Conservation (phyloP, 768 basidiomycete species). For the Lepiota subincarnata region DNA sequence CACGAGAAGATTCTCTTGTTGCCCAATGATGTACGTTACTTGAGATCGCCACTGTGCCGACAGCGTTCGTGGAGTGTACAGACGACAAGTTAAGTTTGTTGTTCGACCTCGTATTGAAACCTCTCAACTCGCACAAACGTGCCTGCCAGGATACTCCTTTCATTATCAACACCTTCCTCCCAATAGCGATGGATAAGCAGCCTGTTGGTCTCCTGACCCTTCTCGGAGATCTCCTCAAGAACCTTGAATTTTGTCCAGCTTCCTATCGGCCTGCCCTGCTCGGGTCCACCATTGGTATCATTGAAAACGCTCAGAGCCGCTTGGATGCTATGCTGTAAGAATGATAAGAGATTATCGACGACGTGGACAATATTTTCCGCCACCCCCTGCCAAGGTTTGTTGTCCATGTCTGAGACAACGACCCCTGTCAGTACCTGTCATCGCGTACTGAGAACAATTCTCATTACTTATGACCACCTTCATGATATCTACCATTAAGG, state of each 20-base stretch:
- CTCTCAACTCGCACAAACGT: conserved; percentile 42
- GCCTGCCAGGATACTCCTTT: conserved; percentile 17
- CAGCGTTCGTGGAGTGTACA: conserved; percentile 63
- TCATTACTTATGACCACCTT: too few species aligned
- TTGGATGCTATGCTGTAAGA: conserved; percentile 34
- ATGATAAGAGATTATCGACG: conserved; percentile 23
- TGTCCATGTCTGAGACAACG: too few species aligned
- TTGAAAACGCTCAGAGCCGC: conserved; percentile 58
- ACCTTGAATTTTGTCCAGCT: conserved; percentile 70
- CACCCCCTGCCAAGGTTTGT: conserved; percentile 27
- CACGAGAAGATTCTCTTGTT: conserved; percentile 64
- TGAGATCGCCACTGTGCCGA: conserved; percentile 71
- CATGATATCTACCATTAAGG: too few species aligned
- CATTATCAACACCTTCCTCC: conserved; percentile 7
- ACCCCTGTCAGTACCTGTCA: too few species aligned
- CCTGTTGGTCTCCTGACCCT: conserved; percentile 82
- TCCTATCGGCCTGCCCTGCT: conserved; percentile 74
- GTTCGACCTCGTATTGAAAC: conserved; percentile 83
- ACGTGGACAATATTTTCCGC: conserved; percentile 31
- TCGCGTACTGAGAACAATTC: too few species aligned
- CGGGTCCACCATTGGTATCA: conserved; percentile 59
- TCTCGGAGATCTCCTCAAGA: conserved; percentile 78
- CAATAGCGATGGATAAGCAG: conserved; percentile 51
- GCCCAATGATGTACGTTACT: conserved; percentile 79
- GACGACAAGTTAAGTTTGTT: conserved; percentile 72